Percentiles rank a stretch among this genome's conserved stretches.
Conservation (phyloP, 805 yeast genomes). For the Torulaspora franciscae region DNA sequence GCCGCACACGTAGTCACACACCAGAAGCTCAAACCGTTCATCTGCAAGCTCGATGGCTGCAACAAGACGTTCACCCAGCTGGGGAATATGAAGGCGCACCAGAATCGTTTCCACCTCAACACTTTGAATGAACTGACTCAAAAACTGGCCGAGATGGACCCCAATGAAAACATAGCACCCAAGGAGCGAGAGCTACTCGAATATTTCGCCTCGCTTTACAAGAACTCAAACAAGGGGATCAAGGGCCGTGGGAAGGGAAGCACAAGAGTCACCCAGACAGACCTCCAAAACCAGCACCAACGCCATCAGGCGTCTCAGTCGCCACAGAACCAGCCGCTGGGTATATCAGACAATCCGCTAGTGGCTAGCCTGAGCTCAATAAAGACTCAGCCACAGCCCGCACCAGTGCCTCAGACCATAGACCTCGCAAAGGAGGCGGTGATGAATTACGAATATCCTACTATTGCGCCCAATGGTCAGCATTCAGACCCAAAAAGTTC, state of each 20-base stretch:
- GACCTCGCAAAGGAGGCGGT: slow-evolving; percentile 10
- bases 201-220: slow-evolving; percentile 77
- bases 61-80: slow-evolving; percentile 83
- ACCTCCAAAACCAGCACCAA: slow-evolving; percentile 9
- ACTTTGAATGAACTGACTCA: slow-evolving; percentile 65
- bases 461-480: slow-evolving; percentile 9
- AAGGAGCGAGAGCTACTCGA: slow-evolving; percentile 65
- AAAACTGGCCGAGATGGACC: slow-evolving; percentile 58
- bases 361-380: slow-evolving; percentile 16
- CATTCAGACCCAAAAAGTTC: slow-evolving; percentile 3
- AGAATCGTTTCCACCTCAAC: slow-evolving; percentile 76
- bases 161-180: slow-evolving; percentile 46
- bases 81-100: slow-evolving; percentile 92
- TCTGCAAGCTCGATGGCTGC: slow-evolving; percentile 77
- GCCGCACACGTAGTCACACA: slow-evolving; percentile 86
- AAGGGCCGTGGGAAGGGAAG: slow-evolving; percentile 74
- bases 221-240: slow-evolving; percentile 85
- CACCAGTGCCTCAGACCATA: slow-evolving; percentile 2
- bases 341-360: slow-evolving; percentile 8
- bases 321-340: not conserved
- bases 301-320: not conserved
- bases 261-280: slow-evolving; percentile 17
- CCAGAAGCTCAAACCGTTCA: slow-evolving; percentile 68
- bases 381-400: slow-evolving; percentile 10
- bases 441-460: slow-evolving; percentile 15